Evolutionary conservation across 75 land plant genomes (phyloP).

Genomic region (Picea glauca): DNA sequence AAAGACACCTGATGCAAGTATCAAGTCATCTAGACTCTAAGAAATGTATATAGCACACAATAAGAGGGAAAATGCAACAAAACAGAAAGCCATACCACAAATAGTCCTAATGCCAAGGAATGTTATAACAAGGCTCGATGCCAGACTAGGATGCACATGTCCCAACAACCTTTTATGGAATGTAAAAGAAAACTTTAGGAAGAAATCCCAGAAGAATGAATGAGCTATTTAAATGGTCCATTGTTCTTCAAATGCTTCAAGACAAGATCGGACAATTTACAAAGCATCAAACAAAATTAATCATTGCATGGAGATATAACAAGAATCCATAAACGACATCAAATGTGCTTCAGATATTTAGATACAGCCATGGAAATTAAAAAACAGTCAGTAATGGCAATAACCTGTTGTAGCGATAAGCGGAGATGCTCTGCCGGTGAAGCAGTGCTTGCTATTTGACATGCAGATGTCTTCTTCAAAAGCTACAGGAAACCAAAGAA

Average conservation of each 20-base stretch:
- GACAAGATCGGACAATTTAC: not conserved
- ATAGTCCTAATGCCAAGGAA: too few species aligned
- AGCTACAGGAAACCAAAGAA: slow-evolving; percentile 50
- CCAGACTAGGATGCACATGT: not conserved
- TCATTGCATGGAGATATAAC: not conserved
- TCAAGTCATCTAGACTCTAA: too few species aligned
- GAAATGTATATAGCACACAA: too few species aligned
- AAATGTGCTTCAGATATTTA: not conserved
- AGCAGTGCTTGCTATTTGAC: slow-evolving; percentile 78
- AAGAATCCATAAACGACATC: not conserved
- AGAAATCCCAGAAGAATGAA: not conserved
- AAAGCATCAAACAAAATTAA: not conserved
- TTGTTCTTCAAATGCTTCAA: not conserved
- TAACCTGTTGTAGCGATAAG: slow-evolving; percentile 79
- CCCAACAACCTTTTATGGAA: not conserved
- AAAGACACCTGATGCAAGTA: too few species aligned
- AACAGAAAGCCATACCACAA: too few species aligned
- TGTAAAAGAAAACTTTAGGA: not conserved
- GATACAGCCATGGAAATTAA: not conserved
- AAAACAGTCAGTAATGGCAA: not conserved
- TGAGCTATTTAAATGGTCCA: not conserved
- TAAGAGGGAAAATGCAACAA: too few species aligned
- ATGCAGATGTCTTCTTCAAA: slow-evolving; percentile 75
- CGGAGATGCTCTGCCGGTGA: slow-evolving; percentile 87
- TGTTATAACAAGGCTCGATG: not conserved